These are phyloP conservation scores for Globisporangium irregulare DNA, from an alignment of 352 stramenopile genomes.

Conservation along the genomic window DNA sequence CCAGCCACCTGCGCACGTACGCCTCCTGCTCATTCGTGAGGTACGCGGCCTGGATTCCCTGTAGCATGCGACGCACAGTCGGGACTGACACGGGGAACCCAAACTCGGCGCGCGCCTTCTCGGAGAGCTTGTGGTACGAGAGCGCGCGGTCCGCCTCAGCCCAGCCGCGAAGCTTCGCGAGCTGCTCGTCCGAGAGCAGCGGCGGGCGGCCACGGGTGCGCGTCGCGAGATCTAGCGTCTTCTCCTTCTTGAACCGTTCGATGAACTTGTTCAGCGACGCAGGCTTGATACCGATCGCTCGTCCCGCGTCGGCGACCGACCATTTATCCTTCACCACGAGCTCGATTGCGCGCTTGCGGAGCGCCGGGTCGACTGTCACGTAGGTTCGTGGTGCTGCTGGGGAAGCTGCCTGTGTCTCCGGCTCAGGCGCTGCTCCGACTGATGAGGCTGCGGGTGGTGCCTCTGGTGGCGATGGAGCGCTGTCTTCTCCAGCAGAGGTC, in stretches of 20 bases:
- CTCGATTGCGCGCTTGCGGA: neutral
- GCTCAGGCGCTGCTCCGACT: neutral
- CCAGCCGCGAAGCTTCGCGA: neutral
- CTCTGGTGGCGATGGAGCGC: neutral
- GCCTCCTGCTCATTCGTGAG: neutral
- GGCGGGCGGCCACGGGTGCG: neutral
- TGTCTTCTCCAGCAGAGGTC: neutral
- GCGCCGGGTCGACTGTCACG: neutral
- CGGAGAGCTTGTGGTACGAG: neutral
- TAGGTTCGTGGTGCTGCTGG: neutral
- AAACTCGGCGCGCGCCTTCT: constrained; percentile 2
- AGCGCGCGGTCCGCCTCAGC: neutral
- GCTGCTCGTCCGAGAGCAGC: neutral
- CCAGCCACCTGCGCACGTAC: constrained; percentile 1
- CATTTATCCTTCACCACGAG: constrained; percentile 6
- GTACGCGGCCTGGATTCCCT: neutral
- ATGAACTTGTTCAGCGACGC: constrained; percentile 2
- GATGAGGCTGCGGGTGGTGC: neutral
- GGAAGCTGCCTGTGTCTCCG: neutral
- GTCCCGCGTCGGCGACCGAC: neutral
- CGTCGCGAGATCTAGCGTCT: neutral
- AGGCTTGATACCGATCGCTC: constrained; percentile 1
- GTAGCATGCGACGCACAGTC: neutral
- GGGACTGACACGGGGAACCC: neutral
- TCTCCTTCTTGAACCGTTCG: constrained; percentile 4